phyloP scores from a whole-genome alignment of 257 asterid genomes.

The Scutellaria barbata region DNA sequence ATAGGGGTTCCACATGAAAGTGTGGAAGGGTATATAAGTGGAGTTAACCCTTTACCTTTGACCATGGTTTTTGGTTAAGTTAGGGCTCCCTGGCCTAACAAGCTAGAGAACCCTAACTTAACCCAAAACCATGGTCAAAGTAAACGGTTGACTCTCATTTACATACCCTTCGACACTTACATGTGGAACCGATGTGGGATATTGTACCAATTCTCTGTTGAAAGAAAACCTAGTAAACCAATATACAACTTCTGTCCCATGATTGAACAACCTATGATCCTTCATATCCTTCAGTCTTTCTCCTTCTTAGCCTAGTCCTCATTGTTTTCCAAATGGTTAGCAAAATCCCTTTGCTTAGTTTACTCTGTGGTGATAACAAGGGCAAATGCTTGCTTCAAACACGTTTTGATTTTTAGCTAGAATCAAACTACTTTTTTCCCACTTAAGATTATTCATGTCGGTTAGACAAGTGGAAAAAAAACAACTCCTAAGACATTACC shows the following conservation, averaged over 20 bases:
- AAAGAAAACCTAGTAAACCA: neutral
- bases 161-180: too few species aligned
- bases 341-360: neutral
- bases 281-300: slow-evolving; percentile 15
- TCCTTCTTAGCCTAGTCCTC: slow-evolving; percentile 4
- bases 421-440: neutral
- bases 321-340: slow-evolving; percentile 4
- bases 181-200: too few species aligned
- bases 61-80: too few species aligned
- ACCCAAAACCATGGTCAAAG: too few species aligned
- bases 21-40: too few species aligned
- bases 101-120: too few species aligned
- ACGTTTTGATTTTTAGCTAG: neutral
- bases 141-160: too few species aligned
- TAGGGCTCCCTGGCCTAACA: too few species aligned
- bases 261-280: slow-evolving; percentile 16
- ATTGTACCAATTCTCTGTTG: too few species aligned
- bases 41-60: too few species aligned
- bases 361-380: neutral
- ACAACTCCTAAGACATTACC: slow-evolving; percentile 9
- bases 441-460: neutral
- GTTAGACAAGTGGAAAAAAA: slow-evolving; percentile 21
- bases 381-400: neutral
- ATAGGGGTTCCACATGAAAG: too few species aligned
- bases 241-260: neutral